Conservation (phyloP, 2,329 filamentous ascomycete species). For the Xylariales sp. region DNA sequence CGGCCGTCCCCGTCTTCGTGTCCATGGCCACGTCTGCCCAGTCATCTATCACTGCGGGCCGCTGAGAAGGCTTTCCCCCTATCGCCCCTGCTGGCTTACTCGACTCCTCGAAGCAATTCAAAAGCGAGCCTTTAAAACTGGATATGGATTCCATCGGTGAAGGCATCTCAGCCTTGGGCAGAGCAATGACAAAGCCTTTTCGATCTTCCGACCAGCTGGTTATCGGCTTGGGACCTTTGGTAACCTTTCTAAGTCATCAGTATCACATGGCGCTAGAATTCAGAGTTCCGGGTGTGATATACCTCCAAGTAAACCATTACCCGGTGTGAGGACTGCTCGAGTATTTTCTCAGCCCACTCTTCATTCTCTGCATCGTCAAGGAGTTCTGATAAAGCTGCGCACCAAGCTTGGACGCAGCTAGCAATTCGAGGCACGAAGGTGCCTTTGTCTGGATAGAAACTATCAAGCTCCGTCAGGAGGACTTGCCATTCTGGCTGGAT, state of each 20-base stretch:
- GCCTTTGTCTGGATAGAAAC: constrained; percentile 30
- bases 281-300: too few relatives aligned
- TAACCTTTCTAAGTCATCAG: constrained; percentile 11
- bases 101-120: constrained; percentile 28
- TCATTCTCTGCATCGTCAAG: constrained; percentile 35
- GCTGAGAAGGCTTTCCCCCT: too few relatives aligned
- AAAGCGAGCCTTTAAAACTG: constrained; percentile 28
- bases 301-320: constrained; percentile 31
- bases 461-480: constrained; percentile 12
- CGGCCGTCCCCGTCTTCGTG: constrained; percentile 17
- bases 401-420: constrained; percentile 34
- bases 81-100: neutral
- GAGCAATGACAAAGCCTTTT: constrained; percentile 30
- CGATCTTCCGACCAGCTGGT: constrained; percentile 33
- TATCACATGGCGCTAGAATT: too few relatives aligned
- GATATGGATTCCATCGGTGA: constrained; percentile 28
- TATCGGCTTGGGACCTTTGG: constrained; percentile 19
- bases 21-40: constrained; percentile 40
- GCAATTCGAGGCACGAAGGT: constrained; percentile 32
- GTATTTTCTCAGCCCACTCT: constrained; percentile 36
- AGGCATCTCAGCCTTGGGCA: constrained; percentile 28
- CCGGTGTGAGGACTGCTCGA: constrained; percentile 27
- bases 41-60: constrained; percentile 26
- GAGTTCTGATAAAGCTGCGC: constrained; percentile 31
- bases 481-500: constrained; percentile 14